phyloP scores from a whole-genome alignment of 192 early-diverging fungal genomes.

The Funneliformis mosseae region DNA sequence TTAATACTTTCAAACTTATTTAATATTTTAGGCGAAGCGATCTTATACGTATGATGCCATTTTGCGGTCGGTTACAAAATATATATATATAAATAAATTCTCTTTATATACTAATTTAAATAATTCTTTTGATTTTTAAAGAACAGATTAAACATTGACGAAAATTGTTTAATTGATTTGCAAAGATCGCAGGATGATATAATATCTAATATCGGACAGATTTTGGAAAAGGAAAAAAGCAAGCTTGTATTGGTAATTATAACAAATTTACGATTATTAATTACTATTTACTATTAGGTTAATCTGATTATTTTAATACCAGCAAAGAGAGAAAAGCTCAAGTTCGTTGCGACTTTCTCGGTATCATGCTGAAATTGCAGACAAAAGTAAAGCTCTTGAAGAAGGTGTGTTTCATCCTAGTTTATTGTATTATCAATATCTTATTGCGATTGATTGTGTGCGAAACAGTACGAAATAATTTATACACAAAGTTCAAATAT shows the following conservation, averaged over 20 bases:
- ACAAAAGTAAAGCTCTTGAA: constrained; percentile 47
- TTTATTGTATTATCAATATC: not conserved
- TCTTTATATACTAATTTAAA: not conserved
- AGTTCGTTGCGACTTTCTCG: constrained; percentile 40
- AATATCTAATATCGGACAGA: constrained; percentile 44
- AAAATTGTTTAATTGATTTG: constrained; percentile 48
- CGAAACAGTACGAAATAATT: not conserved
- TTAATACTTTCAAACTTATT: not conserved
- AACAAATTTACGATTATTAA: not conserved
- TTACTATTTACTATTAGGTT: not conserved
- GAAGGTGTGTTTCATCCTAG: constrained; percentile 1
- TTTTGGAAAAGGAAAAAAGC: constrained; percentile 40
- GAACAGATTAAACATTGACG: constrained; percentile 44
- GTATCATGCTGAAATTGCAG: constrained; percentile 42
- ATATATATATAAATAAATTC: not conserved
- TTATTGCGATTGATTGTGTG: not conserved
- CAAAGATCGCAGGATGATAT: constrained; percentile 46
- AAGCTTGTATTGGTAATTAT: constrained; percentile 25
- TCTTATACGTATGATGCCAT: constrained; percentile 59
- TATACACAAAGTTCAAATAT: not conserved
- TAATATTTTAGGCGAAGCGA: constrained; percentile 40
- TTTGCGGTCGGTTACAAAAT: constrained; percentile 38
- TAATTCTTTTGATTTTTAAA: not conserved
- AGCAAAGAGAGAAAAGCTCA: constrained; percentile 46
- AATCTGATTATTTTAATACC: not conserved